Evolutionary conservation across 805 yeast genomes (phyloP).

Genomic region (Barnettozyma siamensis): DNA sequence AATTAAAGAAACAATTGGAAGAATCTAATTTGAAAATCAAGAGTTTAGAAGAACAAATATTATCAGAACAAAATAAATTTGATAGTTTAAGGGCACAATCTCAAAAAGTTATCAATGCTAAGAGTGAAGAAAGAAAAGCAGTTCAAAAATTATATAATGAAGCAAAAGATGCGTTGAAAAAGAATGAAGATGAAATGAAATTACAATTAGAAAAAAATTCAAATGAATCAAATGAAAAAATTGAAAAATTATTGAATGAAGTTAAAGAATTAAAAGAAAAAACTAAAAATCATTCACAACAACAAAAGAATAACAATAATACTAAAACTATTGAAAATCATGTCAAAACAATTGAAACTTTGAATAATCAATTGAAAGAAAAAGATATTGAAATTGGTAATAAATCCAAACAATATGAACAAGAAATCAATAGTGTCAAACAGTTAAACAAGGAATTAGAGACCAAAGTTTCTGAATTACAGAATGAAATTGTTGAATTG

Average conservation of each 20-base stretch:
- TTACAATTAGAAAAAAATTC: conserved; percentile 14
- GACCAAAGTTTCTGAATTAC: conserved; percentile 13
- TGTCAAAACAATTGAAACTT: conserved; percentile 1
- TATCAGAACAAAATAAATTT: conserved; percentile 17
- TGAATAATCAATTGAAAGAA: conserved; percentile 18
- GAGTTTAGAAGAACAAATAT: conserved; percentile 21
- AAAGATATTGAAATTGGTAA: too few relatives aligned
- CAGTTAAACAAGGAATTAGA: conserved; percentile 32
- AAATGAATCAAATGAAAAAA: conserved; percentile 1
- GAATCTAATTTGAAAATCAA: conserved; percentile 19
- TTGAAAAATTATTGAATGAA: conserved; percentile 11
- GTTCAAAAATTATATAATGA: conserved; percentile 16
- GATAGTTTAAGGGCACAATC: conserved; percentile 21
- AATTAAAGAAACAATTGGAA: conserved; percentile 28
- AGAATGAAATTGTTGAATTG: conserved; percentile 10
- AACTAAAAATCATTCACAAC: conserved; percentile 5
- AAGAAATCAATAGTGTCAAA: conserved; percentile 28
- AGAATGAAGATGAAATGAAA: conserved; percentile 8
- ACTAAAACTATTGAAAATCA: too few relatives aligned
- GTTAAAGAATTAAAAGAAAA: conserved; percentile 19
- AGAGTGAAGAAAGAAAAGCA: conserved; percentile 20
- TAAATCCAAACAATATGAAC: conserved; percentile 34
- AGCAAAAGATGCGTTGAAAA: conserved; percentile 12
- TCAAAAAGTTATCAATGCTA: conserved; percentile 24
- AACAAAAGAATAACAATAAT: too few relatives aligned